Percentiles rank a stretch among this genome's conserved stretches.
phyloP scores from a whole-genome alignment of 2,329 filamentous ascomycete genomes.

The Alternaria metachromatica region DNA sequence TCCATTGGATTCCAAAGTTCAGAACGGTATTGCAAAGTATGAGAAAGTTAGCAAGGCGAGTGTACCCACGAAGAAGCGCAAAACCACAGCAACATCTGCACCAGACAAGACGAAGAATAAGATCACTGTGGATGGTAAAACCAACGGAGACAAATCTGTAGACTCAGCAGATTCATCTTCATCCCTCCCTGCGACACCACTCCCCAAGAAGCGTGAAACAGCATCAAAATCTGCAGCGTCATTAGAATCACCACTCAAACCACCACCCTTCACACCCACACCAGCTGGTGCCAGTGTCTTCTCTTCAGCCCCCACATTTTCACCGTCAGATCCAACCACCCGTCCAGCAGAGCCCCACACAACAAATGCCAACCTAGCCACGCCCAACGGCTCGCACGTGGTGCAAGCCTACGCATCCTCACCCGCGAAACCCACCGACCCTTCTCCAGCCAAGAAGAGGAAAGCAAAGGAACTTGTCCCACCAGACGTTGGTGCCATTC shows the following conservation, averaged over 20 bases:
- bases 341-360: slow-evolving; percentile 68
- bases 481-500: slow-evolving; percentile 35
- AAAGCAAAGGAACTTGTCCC: slow-evolving; percentile 46
- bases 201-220: slow-evolving; percentile 36
- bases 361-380: slow-evolving; percentile 75
- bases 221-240: slow-evolving; percentile 3
- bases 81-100: slow-evolving; percentile 16
- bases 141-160: background rate
- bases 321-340: slow-evolving; percentile 57
- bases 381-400: slow-evolving; percentile 71
- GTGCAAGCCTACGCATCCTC: slow-evolving; percentile 55
- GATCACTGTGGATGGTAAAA: background rate
- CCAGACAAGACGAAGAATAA: slow-evolving; percentile 1
- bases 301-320: slow-evolving; percentile 28
- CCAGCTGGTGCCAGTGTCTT: slow-evolving; percentile 58
- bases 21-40: slow-evolving; percentile 15
- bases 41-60: slow-evolving; percentile 16
- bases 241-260: slow-evolving; percentile 23
- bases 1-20: slow-evolving; percentile 21
- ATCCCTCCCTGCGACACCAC: slow-evolving; percentile 37
- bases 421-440: slow-evolving; percentile 36
- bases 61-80: slow-evolving; percentile 33
- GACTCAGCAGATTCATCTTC: slow-evolving; percentile 19
- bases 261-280: slow-evolving; percentile 51
- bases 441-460: slow-evolving; percentile 53